Conservation (phyloP, 139 green algal species). For the Pleodorina starrii region DNA sequence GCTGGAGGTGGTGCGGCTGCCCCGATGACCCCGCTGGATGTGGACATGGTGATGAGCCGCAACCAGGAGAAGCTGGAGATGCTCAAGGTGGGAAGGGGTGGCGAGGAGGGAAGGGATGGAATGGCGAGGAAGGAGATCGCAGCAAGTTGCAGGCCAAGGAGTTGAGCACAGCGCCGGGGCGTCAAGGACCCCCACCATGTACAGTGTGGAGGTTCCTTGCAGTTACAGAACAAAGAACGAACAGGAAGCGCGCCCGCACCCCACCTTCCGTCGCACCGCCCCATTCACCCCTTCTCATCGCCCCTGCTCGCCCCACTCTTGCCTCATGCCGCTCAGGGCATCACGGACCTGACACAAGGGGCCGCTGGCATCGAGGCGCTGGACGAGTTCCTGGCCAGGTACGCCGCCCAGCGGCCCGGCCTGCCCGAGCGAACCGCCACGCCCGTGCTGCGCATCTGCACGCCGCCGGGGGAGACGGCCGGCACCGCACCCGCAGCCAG, state of each 20-base stretch:
- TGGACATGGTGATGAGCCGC: conserved; percentile 31
- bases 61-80: conserved; percentile 53
- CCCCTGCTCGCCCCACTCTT: background rate
- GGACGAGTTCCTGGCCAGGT: conserved; percentile 54
- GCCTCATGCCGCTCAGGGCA: conserved; percentile 28
- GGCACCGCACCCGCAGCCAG: background rate
- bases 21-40: background rate
- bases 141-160: no score
- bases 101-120: no score
- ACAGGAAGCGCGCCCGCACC: no score
- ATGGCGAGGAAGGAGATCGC: no score
- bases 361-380: conserved; percentile 48
- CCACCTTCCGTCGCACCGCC: no score
- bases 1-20: background rate
- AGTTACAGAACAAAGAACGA: no score
- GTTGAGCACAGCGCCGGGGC: no score
- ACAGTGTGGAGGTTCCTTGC: no score
- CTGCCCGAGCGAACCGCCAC: conserved; percentile 41
- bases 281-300: no score
- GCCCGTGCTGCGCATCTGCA: conserved; percentile 40
- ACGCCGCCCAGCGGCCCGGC: conserved; percentile 35
- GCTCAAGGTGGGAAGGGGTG: conserved; percentile 29
- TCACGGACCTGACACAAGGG: conserved; percentile 28
- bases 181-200: no score
- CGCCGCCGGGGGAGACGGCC: background rate